Percentiles rank a stretch among this genome's conserved stretches.
Evolutionary conservation across 371 early-diverging fungal species (phyloP).

Genomic region (Mucor racemosus): DNA sequence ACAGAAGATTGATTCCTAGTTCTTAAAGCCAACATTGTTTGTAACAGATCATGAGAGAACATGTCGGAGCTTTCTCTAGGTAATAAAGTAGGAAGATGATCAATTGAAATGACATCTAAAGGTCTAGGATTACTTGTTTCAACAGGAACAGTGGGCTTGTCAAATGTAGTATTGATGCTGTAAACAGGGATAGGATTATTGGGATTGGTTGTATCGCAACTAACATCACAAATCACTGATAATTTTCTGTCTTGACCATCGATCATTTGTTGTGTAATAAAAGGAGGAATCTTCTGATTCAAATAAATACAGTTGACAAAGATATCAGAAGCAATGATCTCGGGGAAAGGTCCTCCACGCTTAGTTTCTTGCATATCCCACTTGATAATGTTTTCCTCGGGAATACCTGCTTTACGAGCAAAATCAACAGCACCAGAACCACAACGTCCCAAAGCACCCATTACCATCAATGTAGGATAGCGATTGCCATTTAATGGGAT

Average conservation of each 20-base stretch:
- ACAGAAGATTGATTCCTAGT: constrained; percentile 70
- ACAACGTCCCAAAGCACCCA: constrained; percentile 97
- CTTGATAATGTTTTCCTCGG: constrained; percentile 84
- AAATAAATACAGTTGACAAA: constrained; percentile 99
- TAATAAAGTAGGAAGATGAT: constrained; percentile 94
- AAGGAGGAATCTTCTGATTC: constrained; percentile 89
- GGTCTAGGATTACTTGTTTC: constrained; percentile 63
- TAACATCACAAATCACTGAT: constrained; percentile 90
- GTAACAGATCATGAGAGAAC: constrained; percentile 86
- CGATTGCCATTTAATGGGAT: constrained; percentile 60
- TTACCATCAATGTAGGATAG: constrained; percentile 89
- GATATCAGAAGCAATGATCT: constrained; percentile 87
- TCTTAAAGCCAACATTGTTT: constrained; percentile 76
- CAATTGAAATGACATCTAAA: constrained; percentile 92
- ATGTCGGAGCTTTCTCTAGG: constrained; percentile 92
- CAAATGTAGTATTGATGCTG: constrained; percentile 88
- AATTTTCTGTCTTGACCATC: constrained; percentile 69
- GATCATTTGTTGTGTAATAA: constrained; percentile 82
- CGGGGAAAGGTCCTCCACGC: constrained; percentile 91
- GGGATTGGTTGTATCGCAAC: constrained; percentile 96
- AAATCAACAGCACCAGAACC: constrained; percentile 91
- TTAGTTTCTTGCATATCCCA: constrained; percentile 97
- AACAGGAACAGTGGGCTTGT: constrained; percentile 83
- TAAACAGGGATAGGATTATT: constrained; percentile 97
- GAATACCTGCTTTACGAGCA: constrained; percentile 85